Percentiles rank a stretch among this genome's conserved stretches.
Conservation (phyloP, 345 rosid species). For the Citropsis articulata region DNA sequence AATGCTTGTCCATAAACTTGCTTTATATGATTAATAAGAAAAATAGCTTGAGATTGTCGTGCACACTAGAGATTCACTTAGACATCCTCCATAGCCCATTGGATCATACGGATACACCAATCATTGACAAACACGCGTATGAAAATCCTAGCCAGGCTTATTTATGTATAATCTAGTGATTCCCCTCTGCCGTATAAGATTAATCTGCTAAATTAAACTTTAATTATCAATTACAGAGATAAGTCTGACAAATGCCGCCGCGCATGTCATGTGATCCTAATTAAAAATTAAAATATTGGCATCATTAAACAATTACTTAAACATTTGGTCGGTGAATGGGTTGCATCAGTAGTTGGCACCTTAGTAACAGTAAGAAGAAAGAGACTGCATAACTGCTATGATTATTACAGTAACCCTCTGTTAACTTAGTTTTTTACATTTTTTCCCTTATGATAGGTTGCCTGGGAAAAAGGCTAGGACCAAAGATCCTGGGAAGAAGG, state of each 20-base stretch:
- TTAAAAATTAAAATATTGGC: not conserved
- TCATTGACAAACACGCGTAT: not conserved
- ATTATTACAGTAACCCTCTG: not conserved
- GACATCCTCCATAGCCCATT: not conserved
- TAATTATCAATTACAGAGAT: not conserved
- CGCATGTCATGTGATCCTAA: not conserved
- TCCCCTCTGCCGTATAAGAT: not conserved
- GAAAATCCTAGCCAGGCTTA: not conserved
- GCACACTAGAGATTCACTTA: not conserved
- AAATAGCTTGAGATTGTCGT: not conserved
- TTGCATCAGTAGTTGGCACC: constrained; percentile 9
- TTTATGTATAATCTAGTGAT: not conserved
- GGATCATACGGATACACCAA: not conserved
- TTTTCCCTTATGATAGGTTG: constrained; percentile 47
- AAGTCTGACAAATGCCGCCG: not conserved
- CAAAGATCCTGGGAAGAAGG: constrained; percentile 70
- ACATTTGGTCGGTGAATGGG: not conserved
- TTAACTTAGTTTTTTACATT: not conserved
- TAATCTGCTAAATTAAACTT: not conserved
- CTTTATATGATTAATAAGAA: not conserved
- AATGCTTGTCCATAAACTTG: not conserved
- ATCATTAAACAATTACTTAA: not conserved
- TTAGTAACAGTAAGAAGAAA: not conserved
- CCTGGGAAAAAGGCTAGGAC: constrained; percentile 81
- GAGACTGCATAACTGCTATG: not conserved